Percentiles rank a stretch among this genome's conserved stretches.
These are phyloP conservation scores for Metschnikowia dekortorum DNA, from an alignment of 805 yeast species.

Conservation along the genomic window DNA sequence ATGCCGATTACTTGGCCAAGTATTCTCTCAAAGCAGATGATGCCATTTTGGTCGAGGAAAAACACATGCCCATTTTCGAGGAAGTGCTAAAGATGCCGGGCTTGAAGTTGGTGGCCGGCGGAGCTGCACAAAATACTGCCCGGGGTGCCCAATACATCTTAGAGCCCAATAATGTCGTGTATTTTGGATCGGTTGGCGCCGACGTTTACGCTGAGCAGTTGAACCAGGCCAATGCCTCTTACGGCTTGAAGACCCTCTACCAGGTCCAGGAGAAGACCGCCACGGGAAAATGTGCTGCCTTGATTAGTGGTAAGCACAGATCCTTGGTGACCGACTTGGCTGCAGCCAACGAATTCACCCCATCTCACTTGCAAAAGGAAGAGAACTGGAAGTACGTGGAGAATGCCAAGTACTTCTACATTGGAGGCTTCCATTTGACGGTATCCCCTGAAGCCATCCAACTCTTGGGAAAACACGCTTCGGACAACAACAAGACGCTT, in stretches of 20 bases:
- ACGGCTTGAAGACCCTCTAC: slow-evolving; percentile 86
- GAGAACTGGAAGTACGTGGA: slow-evolving; percentile 88
- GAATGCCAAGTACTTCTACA: slow-evolving; percentile 76
- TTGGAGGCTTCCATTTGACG: slow-evolving; percentile 99
- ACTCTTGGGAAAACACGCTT: slow-evolving; percentile 88
- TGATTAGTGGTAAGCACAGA: slow-evolving; percentile 82
- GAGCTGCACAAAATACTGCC: slow-evolving; percentile 99
- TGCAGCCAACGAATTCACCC: slow-evolving; percentile 96
- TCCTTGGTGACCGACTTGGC: slow-evolving; percentile 94
- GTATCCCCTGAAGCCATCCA: slow-evolving; percentile 94
- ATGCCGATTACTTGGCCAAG: slow-evolving; percentile 63
- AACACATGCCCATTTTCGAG: slow-evolving; percentile 80
- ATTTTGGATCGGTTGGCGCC: slow-evolving; percentile 95
- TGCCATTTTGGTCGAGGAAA: slow-evolving; percentile 82
- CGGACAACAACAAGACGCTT: slow-evolving; percentile 71
- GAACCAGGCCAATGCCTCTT: slow-evolving; percentile 74
- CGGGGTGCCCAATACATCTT: slow-evolving; percentile 95
- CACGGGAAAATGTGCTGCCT: slow-evolving; percentile 98
- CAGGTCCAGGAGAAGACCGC: slow-evolving; percentile 70
- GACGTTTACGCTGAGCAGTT: slow-evolving; percentile 83
- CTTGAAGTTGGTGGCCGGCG: slow-evolving; percentile 86
- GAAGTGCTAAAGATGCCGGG: slow-evolving; percentile 63
- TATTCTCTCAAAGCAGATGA: slow-evolving; percentile 86
- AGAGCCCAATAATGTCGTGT: slow-evolving; percentile 76
- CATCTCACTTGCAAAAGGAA: slow-evolving; percentile 79